Conservation (phyloP, 768 basidiomycete species). For the Mycena indigotica region DNA sequence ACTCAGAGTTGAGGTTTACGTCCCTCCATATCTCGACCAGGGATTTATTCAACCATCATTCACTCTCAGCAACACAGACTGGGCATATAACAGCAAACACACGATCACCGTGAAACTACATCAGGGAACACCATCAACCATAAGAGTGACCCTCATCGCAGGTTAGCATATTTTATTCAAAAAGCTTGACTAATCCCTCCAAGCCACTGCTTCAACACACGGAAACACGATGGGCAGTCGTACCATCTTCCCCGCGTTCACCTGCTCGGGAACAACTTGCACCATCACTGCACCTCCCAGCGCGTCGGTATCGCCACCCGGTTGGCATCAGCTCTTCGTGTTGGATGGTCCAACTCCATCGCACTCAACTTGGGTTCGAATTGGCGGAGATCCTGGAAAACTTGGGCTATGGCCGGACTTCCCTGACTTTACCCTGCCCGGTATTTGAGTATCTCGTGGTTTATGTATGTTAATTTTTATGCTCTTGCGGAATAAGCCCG, state of each 20-base stretch:
- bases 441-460: no score
- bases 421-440: constrained; percentile 51
- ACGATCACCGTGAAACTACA: constrained; percentile 50
- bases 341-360: constrained; percentile 81
- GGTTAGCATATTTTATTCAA: constrained; percentile 45
- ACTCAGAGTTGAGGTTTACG: constrained; percentile 70
- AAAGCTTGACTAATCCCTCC: no score
- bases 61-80: constrained; percentile 60
- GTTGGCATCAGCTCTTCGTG: constrained; percentile 77
- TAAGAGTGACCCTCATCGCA: constrained; percentile 67
- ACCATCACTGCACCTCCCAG: constrained; percentile 80
- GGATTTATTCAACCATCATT: constrained; percentile 65
- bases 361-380: constrained; percentile 71
- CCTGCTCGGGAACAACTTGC: constrained; percentile 68
- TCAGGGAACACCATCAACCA: constrained; percentile 42
- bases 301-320: constrained; percentile 66
- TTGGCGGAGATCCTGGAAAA: constrained; percentile 72
- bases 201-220: constrained; percentile 75
- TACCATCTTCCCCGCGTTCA: constrained; percentile 73
- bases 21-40: constrained; percentile 80
- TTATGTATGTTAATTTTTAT: no score
- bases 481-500: no score
- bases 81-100: constrained; percentile 58
- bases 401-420: constrained; percentile 76
- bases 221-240: constrained; percentile 77